Base-by-base conservation (phyloP, 768 basidiomycete species). In the Hypholoma fasciculare region DNA sequence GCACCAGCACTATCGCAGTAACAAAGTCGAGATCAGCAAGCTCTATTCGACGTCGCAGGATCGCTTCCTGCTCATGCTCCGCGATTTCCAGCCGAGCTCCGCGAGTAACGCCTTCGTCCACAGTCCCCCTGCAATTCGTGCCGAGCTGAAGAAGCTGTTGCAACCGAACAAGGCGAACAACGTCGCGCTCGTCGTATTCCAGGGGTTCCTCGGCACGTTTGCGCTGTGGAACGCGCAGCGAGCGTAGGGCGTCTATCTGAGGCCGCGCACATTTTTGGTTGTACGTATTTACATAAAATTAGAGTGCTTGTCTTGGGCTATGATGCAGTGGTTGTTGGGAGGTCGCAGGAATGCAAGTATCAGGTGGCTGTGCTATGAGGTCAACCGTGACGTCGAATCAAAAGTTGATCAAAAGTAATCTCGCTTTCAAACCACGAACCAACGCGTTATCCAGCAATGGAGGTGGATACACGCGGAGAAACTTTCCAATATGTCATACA, bases 401-500 rank as follows among this genome's bases (percentile, higher is more conserved):
- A 30, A 30, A 30, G 27, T 30, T 3, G 6, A 34, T 9, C 30
- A 34, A 34, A 34, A 6, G 30, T 34, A 9, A 34, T 7, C 30
- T 34, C 30, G 7, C 30, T 9, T 34, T 34, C 30, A 9, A 34
- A 34, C 30, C 30, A 34, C 30, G 23, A 23, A 23, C 23, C 9
- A 7, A 42, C 19, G 27, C 30, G 20, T 11, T 51, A n/a, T 34
- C 13, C 12, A 1, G 26, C n/a, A 53, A 63, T 63, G 61, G 54
- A 60, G 36, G 19, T 38, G 38, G 17, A 59, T 27, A 26, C 40
- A 7, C 74, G 73, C 49, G 61, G 52, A 8, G 68, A 76, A 47
- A 57, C 82, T 48, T 75, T 86, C 56, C 68, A 79, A 40, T 69
- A 78, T 40, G 81, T 88, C 57, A 68, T 84, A 36, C 64, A 77